phyloP scores from a whole-genome alignment of 805 yeast species.

The Suhomyces sp. region DNA sequence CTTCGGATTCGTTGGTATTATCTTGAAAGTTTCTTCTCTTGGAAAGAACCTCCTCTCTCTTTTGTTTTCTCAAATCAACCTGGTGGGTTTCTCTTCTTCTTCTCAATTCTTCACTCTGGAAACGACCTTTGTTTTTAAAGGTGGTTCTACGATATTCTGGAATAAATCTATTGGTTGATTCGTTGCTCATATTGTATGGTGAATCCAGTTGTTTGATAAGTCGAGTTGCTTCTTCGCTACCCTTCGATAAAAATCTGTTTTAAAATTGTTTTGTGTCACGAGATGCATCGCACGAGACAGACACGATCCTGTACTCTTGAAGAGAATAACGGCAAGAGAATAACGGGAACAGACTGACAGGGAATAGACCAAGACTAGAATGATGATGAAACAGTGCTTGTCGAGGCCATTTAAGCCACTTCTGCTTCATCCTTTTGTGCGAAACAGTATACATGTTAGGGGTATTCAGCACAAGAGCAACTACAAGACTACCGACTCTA shows the following conservation, averaged over 20 bases:
- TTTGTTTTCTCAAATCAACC: constrained; percentile 92
- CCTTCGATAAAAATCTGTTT: not conserved
- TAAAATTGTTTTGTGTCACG: not conserved
- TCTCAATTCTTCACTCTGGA: constrained; percentile 92
- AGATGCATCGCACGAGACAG: not conserved
- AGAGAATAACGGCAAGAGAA: too few species aligned
- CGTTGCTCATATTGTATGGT: constrained; percentile 58
- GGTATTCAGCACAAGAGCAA: constrained; percentile 16
- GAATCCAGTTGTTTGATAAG: not conserved
- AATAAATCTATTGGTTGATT: constrained; percentile 76
- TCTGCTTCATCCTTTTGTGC: not conserved
- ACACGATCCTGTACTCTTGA: not conserved
- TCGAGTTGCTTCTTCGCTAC: not conserved
- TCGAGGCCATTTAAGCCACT: not conserved
- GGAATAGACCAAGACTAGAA: not conserved
- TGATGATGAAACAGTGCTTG: not conserved
- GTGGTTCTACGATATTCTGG: constrained; percentile 98
- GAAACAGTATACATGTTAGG: not conserved
- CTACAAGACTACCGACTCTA: constrained; percentile 28
- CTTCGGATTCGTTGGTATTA: constrained; percentile 41
- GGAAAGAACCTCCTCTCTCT: constrained; percentile 90
- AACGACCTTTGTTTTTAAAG: constrained; percentile 91
- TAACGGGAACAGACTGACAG: not conserved
- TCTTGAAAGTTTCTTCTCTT: constrained; percentile 81
- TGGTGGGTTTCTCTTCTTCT: constrained; percentile 97